A percentile compares a stretch with the other conserved stretches of the same genome.
Conservation (phyloP, 2,329 filamentous ascomycete genomes). For the Botrytis aclada region DNA sequence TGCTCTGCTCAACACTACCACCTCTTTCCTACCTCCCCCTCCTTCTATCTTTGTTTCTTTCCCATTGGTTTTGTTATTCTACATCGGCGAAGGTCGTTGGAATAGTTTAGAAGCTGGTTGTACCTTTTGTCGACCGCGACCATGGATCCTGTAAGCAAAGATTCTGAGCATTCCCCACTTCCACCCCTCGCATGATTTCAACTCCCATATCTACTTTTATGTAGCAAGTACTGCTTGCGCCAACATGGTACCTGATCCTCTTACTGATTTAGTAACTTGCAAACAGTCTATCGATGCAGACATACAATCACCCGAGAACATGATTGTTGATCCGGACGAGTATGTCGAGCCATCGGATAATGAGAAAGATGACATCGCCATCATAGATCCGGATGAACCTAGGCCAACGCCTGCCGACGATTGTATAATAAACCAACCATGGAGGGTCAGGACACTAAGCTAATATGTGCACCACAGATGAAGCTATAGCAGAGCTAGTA, state of each 20-base stretch:
- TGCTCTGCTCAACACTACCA: not conserved
- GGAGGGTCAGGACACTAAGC: slow-evolving; percentile 17
- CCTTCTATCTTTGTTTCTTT: not conserved
- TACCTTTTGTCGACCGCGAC: slow-evolving; percentile 8
- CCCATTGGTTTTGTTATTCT: not conserved
- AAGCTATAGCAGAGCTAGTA: slow-evolving; percentile 80
- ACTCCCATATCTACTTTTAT: not conserved
- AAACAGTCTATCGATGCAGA: slow-evolving; percentile 32
- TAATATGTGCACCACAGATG: slow-evolving; percentile 50
- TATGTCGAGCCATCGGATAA: slow-evolving; percentile 33
- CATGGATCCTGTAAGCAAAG: slow-evolving; percentile 25
- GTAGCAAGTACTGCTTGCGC: slow-evolving; percentile 1
- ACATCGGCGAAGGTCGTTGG: not conserved
- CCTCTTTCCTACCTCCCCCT: not conserved
- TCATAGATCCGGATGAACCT: slow-evolving; percentile 41
- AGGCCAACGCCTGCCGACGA: slow-evolving; percentile 38
- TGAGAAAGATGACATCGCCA: slow-evolving; percentile 42
- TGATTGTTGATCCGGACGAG: slow-evolving; percentile 37
- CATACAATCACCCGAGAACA: slow-evolving; percentile 37
- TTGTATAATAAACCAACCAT: slow-evolving; percentile 34
- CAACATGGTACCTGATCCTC: not conserved
- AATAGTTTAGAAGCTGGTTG: slow-evolving; percentile 10
- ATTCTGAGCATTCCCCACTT: slow-evolving; percentile 16
- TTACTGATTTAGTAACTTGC: not conserved
- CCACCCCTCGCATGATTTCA: slow-evolving; percentile 6